These are phyloP conservation scores for Clohesyomyces aquaticus DNA, from an alignment of 495 filamentous ascomycete species.

Conservation along the genomic window DNA sequence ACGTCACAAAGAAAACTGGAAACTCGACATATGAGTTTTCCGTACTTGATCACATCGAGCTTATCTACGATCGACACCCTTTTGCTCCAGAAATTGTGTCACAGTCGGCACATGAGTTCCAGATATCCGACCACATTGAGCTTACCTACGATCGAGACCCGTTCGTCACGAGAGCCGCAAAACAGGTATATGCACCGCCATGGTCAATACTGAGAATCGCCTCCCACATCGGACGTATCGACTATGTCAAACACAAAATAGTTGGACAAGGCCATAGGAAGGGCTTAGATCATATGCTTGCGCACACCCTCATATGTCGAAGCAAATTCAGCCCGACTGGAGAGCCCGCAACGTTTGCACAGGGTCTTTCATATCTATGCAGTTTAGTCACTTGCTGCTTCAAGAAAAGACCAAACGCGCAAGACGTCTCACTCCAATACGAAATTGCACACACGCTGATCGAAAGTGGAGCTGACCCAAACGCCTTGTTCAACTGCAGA, in stretches of 20 bases:
- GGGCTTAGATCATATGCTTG: neutral
- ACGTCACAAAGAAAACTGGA: neutral
- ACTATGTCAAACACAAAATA: neutral
- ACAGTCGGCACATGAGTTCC: too few species aligned
- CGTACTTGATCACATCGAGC: neutral
- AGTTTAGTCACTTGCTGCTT: neutral
- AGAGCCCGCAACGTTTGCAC: too few species aligned
- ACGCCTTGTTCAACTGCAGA: too few species aligned
- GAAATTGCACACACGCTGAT: neutral
- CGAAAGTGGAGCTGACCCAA: neutral
- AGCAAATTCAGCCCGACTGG: too few species aligned
- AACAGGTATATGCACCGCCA: too few species aligned
- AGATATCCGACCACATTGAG: too few species aligned
- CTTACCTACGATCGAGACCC: too few species aligned
- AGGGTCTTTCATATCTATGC: too few species aligned
- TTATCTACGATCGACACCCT: neutral
- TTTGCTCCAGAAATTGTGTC: neutral
- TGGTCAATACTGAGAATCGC: neutral
- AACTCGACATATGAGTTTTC: neutral
- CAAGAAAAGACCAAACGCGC: too few species aligned
- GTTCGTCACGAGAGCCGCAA: too few species aligned
- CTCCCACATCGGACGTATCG: neutral
- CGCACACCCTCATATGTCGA: neutral
- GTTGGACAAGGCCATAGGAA: neutral
- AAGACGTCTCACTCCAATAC: too few species aligned